A percentile compares a stretch with the other conserved stretches of the same genome.
Conservation (phyloP, 345 rosid genomes). For the Alliaria petiolata region DNA sequence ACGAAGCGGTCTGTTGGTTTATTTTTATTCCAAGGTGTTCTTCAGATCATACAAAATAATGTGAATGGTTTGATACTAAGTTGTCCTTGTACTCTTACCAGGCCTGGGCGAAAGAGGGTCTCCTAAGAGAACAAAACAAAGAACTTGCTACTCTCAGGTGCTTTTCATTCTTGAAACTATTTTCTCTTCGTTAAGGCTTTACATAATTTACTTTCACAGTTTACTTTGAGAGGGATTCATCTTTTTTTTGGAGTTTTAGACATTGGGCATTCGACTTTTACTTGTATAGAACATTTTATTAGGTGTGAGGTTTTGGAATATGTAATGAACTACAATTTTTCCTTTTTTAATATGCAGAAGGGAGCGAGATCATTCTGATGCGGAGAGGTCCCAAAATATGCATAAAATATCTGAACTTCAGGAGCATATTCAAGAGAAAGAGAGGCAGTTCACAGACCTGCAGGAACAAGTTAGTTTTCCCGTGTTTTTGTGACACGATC, state of each 20-base stretch:
- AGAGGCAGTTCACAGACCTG: slow-evolving; percentile 74
- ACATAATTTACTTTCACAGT: neutral
- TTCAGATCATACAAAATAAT: neutral
- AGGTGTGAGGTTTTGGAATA: neutral
- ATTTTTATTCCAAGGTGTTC: neutral
- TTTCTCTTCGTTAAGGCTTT: slow-evolving; percentile 11
- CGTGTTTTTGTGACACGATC: neutral
- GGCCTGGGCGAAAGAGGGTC: slow-evolving; percentile 99
- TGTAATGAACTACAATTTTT: neutral
- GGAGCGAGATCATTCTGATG: slow-evolving; percentile 97
- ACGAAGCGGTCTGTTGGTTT: slow-evolving; percentile 64
- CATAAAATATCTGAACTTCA: slow-evolving; percentile 83
- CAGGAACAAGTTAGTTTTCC: slow-evolving; percentile 76
- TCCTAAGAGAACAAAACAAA: slow-evolving; percentile 82
- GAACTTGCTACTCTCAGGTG: slow-evolving; percentile 85
- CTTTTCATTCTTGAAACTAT: slow-evolving; percentile 26
- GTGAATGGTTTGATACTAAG: slow-evolving; percentile 2
- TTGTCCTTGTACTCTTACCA: slow-evolving; percentile 34
- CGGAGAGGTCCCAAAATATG: slow-evolving; percentile 79
- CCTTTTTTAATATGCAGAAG: slow-evolving; percentile 50
- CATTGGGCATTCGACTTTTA: neutral
- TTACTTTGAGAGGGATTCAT: neutral
- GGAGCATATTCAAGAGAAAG: slow-evolving; percentile 89
- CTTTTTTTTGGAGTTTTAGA: neutral
- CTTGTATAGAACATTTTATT: neutral